Evolutionary conservation across 768 basidiomycete genomes (phyloP).

Genomic region (Albatrellus ellisii): DNA sequence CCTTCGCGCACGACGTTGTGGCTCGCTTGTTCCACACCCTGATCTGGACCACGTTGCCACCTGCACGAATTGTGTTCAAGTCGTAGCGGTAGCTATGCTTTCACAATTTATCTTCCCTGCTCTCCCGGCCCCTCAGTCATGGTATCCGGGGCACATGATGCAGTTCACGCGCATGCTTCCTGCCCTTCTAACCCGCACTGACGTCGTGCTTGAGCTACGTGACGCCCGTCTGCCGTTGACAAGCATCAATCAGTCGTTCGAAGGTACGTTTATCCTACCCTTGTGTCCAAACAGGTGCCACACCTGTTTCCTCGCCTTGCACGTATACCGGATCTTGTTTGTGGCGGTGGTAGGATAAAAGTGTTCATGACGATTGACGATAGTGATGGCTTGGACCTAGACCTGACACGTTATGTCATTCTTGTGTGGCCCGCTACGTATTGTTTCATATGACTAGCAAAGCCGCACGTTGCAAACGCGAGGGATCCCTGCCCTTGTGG

Average conservation of each 20-base stretch:
- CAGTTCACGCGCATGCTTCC: constrained; percentile 72
- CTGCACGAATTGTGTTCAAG: not conserved
- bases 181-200: constrained; percentile 62
- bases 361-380: no score
- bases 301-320: no score
- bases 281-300: no score
- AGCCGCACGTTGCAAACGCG: no score
- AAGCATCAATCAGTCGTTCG: constrained; percentile 83
- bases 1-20: no score
- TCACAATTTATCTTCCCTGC: constrained; percentile 27
- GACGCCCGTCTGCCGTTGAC: constrained; percentile 90
- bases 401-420: no score
- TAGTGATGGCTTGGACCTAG: no score
- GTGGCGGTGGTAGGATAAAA: no score
- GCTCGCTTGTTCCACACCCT: not conserved
- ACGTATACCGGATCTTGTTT: no score
- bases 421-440: no score
- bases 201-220: constrained; percentile 88
- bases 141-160: constrained; percentile 96
- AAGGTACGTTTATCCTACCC: constrained; percentile 38
- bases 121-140: constrained; percentile 70
- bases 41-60: not conserved
- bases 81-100: constrained; percentile 18
- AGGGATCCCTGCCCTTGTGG: no score
- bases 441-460: no score